These are phyloP conservation scores for Cystobasidiaceae sp. DNA, from an alignment of 1,284 basidiomycete genomes.

Conservation along the genomic window DNA sequence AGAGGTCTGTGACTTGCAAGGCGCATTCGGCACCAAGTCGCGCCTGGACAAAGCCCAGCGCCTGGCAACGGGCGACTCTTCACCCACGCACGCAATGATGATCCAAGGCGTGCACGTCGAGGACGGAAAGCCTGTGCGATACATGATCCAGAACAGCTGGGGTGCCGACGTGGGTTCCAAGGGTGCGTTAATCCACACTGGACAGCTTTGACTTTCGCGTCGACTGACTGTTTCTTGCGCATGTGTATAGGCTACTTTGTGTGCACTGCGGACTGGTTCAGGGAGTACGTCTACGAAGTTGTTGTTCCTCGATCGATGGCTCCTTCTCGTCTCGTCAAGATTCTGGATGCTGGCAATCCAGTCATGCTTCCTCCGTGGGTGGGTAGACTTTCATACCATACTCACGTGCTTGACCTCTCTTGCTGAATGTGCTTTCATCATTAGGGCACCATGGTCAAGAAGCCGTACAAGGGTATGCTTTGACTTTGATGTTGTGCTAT, in stretches of 20 bases:
- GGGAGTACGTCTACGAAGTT: conserved; percentile 14
- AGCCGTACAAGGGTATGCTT: not conserved
- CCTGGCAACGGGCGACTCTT: conserved; percentile 69
- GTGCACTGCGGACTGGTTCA: conserved; percentile 18
- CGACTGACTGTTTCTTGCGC: not conserved
- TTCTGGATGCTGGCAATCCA: conserved; percentile 15
- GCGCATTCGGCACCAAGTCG: conserved; percentile 57
- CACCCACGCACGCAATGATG: conserved; percentile 64
- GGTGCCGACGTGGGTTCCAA: not conserved
- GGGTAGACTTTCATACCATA: not conserved
- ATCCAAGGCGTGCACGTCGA: conserved; percentile 86
- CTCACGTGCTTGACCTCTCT: not conserved
- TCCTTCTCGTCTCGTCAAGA: conserved; percentile 10
- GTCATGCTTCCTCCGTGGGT: conserved; percentile 16
- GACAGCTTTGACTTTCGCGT: not conserved
- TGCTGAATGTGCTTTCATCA: not conserved
- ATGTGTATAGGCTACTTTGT: conserved; percentile 12
- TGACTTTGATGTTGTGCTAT: not conserved
- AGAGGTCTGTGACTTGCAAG: conserved; percentile 61
- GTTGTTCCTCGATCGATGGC: not conserved
- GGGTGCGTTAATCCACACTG: not conserved
- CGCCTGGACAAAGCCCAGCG: conserved; percentile 75
- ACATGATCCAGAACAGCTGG: conserved; percentile 21
- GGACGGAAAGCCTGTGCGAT: conserved; percentile 45
- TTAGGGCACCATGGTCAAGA: not conserved